Evolutionary conservation across 495 filamentous ascomycete species (phyloP).

Genomic region (Trichocladium uniseriatum): DNA sequence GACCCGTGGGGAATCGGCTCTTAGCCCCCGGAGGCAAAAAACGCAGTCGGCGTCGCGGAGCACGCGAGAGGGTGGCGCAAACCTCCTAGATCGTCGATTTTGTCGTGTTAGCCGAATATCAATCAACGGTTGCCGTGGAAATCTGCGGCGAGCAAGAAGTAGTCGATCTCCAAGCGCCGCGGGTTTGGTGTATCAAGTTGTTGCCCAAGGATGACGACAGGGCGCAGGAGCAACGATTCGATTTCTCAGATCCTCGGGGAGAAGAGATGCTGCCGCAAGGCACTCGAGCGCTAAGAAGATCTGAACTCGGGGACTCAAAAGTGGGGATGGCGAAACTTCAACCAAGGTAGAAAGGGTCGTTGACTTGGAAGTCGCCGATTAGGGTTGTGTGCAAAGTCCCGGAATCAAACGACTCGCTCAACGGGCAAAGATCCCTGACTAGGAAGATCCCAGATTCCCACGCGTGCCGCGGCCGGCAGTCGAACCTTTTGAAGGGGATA

Average conservation of each 20-base stretch:
- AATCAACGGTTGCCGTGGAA: not conserved
- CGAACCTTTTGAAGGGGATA: not conserved
- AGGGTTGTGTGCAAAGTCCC: slow-evolving; percentile 16
- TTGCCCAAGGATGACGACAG: slow-evolving; percentile 3
- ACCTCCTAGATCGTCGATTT: slow-evolving; percentile 1
- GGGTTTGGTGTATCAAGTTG: not conserved
- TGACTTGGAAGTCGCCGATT: slow-evolving; percentile 18
- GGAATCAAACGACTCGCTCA: slow-evolving; percentile 13
- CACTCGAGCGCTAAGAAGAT: slow-evolving; percentile 2
- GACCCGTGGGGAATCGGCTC: not conserved
- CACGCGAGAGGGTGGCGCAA: not conserved
- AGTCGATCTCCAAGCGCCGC: not conserved
- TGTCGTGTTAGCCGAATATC: slow-evolving; percentile 7
- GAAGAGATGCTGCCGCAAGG: slow-evolving; percentile 7
- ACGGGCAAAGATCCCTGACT: slow-evolving; percentile 6
- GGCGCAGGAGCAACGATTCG: not conserved
- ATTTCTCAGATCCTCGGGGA: slow-evolving; percentile 9
- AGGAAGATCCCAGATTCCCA: slow-evolving; percentile 21
- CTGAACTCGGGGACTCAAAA: slow-evolving; percentile 19
- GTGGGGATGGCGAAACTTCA: slow-evolving; percentile 22
- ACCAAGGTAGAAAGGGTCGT: slow-evolving; percentile 14
- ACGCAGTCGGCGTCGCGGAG: not conserved
- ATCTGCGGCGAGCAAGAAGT: not conserved
- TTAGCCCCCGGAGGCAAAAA: not conserved
- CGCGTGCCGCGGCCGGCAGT: slow-evolving; percentile 4